These are phyloP conservation scores for Hanseniaspora nectarophila DNA, from an alignment of 805 yeast genomes.

Conservation along the genomic window DNA sequence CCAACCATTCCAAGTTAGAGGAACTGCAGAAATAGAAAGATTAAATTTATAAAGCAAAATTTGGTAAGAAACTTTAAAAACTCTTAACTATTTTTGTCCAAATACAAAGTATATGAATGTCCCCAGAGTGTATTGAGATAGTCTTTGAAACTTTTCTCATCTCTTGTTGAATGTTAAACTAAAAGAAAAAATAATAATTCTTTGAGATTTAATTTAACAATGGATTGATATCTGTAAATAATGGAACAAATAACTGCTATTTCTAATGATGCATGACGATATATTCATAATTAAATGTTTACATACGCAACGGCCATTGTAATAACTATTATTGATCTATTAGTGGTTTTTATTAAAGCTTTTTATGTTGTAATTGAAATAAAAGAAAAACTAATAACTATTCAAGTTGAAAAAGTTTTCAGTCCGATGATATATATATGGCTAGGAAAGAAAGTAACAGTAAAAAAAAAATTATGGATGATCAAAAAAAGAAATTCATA, in stretches of 20 bases:
- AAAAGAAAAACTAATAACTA: no score
- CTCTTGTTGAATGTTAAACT: constrained; percentile 14
- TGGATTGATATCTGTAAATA: not conserved
- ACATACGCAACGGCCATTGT: constrained; percentile 33
- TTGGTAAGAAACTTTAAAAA: not conserved
- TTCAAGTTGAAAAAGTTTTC: no score
- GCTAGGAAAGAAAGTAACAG: no score
- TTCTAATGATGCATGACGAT: not conserved
- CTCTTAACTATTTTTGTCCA: constrained; percentile 14
- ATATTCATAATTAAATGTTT: not conserved
- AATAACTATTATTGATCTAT: constrained; percentile 15
- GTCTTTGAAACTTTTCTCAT: constrained; percentile 9
- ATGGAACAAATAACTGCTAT: not conserved
- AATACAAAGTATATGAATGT: not conserved
- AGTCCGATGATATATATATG: no score
- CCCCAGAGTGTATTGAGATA: constrained; percentile 15
- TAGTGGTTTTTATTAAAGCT: constrained; percentile 13
- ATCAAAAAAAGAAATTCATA: no score
- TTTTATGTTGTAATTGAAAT: no score
- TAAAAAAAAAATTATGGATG: no score
- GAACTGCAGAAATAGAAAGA: constrained; percentile 28
- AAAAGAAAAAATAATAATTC: not conserved
- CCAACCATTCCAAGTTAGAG: constrained; percentile 32
- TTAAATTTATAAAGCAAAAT: not conserved
- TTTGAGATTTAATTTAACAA: constrained; percentile 7